These are phyloP conservation scores for Gamarada debralockiae DNA, from an alignment of 495 filamentous ascomycete species.

Conservation along the genomic window DNA sequence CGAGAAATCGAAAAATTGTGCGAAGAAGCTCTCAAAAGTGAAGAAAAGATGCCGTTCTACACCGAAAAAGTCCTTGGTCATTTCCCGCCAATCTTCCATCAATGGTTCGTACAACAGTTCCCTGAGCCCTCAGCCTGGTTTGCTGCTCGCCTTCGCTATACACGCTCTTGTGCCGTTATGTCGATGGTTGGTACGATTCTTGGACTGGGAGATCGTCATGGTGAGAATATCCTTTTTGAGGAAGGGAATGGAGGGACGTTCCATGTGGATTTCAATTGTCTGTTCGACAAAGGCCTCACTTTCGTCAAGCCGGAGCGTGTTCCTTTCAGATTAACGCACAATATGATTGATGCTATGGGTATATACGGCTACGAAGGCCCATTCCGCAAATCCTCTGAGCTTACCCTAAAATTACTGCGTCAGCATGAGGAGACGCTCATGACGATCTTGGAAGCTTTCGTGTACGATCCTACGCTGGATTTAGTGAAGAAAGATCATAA, in stretches of 20 bases:
- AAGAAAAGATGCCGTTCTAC: slow-evolving; percentile 59
- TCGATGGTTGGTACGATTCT: slow-evolving; percentile 95
- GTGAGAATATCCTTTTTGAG: slow-evolving; percentile 94
- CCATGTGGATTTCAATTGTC: slow-evolving; percentile 99
- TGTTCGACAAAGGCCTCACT: slow-evolving; percentile 97
- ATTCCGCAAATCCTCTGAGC: slow-evolving; percentile 86
- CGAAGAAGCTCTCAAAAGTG: slow-evolving; percentile 37
- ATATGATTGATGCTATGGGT: slow-evolving; percentile 96
- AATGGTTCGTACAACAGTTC: slow-evolving; percentile 95
- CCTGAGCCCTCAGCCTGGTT: slow-evolving; percentile 92
- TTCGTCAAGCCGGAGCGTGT: slow-evolving; percentile 94
- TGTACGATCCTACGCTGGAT: slow-evolving; percentile 95
- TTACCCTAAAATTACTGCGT: slow-evolving; percentile 77
- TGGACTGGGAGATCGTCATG: slow-evolving; percentile 94
- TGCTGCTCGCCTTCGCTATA: slow-evolving; percentile 82
- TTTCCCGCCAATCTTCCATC: slow-evolving; percentile 79
- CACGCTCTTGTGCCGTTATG: slow-evolving; percentile 93
- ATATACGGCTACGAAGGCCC: slow-evolving; percentile 89
- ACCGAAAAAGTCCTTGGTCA: slow-evolving; percentile 58
- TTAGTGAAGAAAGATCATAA: slow-evolving; percentile 71
- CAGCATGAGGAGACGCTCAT: slow-evolving; percentile 94
- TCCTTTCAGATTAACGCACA: slow-evolving; percentile 97
- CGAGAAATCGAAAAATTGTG: slow-evolving; percentile 39
- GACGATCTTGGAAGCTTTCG: slow-evolving; percentile 93
- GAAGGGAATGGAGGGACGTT: slow-evolving; percentile 91